Percentiles rank a stretch among this genome's conserved stretches.
Conservation (phyloP, 2,329 filamentous ascomycete species). For the Proliferodiscus dingleyae region DNA sequence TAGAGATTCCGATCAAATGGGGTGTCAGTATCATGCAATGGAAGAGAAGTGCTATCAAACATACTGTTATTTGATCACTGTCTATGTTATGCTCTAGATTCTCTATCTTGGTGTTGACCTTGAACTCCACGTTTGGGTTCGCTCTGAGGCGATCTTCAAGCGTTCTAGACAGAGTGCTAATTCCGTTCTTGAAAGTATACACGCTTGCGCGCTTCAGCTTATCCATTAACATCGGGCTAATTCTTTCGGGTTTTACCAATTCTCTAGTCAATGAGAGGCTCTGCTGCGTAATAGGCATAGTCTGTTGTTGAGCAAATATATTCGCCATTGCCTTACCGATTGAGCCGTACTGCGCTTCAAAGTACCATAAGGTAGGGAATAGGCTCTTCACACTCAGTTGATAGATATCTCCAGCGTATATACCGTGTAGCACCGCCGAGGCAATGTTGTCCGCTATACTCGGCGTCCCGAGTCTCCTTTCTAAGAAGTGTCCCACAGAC, state of each 20-base stretch:
- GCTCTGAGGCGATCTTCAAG: constrained; percentile 45
- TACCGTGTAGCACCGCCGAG: constrained; percentile 77
- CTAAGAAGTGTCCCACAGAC: constrained; percentile 65
- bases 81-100: constrained; percentile 38
- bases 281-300: not conserved
- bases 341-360: constrained; percentile 18
- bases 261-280: constrained; percentile 3
- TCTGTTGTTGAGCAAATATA: not conserved
- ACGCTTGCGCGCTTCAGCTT: constrained; percentile 31
- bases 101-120: constrained; percentile 43
- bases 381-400: constrained; percentile 69
- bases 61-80: constrained; percentile 40
- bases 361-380: constrained; percentile 20
- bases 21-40: constrained; percentile 15
- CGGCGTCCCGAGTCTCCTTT: constrained; percentile 46
- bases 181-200: constrained; percentile 52
- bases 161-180: constrained; percentile 54
- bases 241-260: constrained; percentile 5
- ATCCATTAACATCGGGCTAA: constrained; percentile 12
- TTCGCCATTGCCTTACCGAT: constrained; percentile 5
- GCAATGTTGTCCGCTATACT: constrained; percentile 64
- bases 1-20: constrained; percentile 28
- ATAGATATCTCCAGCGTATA: constrained; percentile 86
- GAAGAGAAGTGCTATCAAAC: constrained; percentile 11
- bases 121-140: constrained; percentile 57